Base-by-base conservation (phyloP, 768 basidiomycete species). In the Melanogaster broomeanus region DNA sequence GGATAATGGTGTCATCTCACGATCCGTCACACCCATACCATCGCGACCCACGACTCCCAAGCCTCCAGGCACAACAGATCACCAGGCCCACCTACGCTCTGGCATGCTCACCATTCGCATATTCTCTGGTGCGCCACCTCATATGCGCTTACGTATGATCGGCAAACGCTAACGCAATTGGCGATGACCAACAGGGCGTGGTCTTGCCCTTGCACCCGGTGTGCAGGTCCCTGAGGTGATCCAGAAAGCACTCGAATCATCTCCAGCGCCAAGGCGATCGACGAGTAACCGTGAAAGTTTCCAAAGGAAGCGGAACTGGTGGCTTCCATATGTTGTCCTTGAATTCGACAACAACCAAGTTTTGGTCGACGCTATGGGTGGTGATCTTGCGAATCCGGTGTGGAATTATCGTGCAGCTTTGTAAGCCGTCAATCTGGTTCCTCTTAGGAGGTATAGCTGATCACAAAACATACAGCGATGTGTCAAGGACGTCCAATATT, bases 331-430 rank as follows among this genome's bases (percentile, higher is more conserved):
- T 61, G 90, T 98, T 66, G 97, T 98, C 37, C 85, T 99, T 60
- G 95, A 98, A 73, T 96, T 95, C 75, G 90, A 93, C 74, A 93
- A 93, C 79, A 98, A 98, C 71, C 95, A 98, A 70, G 86, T 98
- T 61, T 74, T 99, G 58, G 87, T 98, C 50, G 96, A 98, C 74
- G 94, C 95, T 11, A 80, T 98, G 63, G 94, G 91, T 9, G 97
- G 96, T n/a, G 93, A 98, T 69, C 80, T 98, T 44, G 64, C 82
- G 12, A 85, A 79, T 60, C 97, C 97, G 3, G 81, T 91, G 44
- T 99, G 97, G 96, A 93, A 95, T 74, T 98, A 95, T 64, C 83
- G 89, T 34, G 91, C 97, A 27, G 85, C 93, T 55, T 99, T 98
- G 93, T 97, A 68, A 65, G 91, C 81, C 33, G 46, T 42, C 39